Conservation (phyloP, 768 basidiomycete species). For the Lactifluus pinguis region DNA sequence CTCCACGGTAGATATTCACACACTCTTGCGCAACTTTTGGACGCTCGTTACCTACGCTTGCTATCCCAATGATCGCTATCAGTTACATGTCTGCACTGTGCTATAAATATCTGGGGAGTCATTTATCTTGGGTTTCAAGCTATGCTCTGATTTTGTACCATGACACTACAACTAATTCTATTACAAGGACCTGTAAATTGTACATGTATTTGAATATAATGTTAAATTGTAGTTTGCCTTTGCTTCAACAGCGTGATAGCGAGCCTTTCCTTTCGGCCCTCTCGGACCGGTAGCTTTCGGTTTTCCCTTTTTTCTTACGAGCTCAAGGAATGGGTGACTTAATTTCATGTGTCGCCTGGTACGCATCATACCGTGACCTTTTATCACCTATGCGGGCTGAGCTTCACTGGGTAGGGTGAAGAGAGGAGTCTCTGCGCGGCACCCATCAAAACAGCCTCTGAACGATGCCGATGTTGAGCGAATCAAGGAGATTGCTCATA, state of each 20-base stretch:
- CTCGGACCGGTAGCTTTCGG: background rate
- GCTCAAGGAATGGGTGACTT: constrained; percentile 9
- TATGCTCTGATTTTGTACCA: background rate
- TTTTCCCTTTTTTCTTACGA: background rate
- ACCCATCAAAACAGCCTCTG: constrained; percentile 83
- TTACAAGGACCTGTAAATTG: background rate
- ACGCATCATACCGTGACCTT: background rate
- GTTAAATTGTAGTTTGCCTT: background rate
- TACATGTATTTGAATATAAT: background rate
- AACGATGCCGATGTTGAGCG: constrained; percentile 86
- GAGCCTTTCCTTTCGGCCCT: background rate
- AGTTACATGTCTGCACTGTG: background rate
- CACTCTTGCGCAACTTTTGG: background rate
- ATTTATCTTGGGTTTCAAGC: background rate
- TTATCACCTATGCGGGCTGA: background rate
- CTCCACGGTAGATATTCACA: background rate
- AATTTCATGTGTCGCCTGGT: constrained; percentile 10
- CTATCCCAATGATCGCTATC: background rate
- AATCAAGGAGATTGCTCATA: constrained; percentile 77
- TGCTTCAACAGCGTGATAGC: background rate
- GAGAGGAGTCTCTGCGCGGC: constrained; percentile 61
- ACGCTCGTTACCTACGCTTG: background rate
- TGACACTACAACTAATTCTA: background rate
- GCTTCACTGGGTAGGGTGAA: constrained; percentile 47
- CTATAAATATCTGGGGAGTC: background rate